Evolutionary conservation across 345 rosid species (phyloP), one percentile per base, ranked within the genome.

Genomic region (Lepidium didymum): DNA sequence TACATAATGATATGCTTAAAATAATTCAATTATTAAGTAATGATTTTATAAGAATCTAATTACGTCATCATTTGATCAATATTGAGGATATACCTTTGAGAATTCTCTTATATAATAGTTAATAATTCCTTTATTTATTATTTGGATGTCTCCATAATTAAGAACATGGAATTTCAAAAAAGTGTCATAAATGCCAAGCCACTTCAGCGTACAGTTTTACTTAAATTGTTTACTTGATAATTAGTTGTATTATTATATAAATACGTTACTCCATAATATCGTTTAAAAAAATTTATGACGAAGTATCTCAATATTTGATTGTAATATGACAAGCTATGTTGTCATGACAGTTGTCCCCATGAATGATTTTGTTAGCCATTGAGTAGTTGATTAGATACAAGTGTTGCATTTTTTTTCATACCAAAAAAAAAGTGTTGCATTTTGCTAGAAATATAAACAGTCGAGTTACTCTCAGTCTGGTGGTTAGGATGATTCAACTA

Each of bases 71-170:
- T 6, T 38, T 14, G 21, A 46, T 68, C 50, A 37, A 19, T 45
- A 54, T 52, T 54, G 14, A 42, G 78, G 74, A 75, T 75, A 75
- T 75, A 44, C 74, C 73, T 62, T 55, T 51, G 45, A 31, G 16
- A 37, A 68, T 67, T 37, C 44, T 67, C 37, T 43, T 36, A 10
- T 60, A 41, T 42, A 50, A 33, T 41, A 25, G 10, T 44, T 59
- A 66, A 66, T 59, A 37, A 33, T 58, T 25, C 2, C 40, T 9
- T 73, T 44, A 0, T 58, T 58, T 36, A 61, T 43, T 59, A 42
- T 59, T 45, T 60, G 21, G 42, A 54, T 75, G 78, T 75, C 78
- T 54, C 64, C 74, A 19, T 54, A 61, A 53, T 38, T 16, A 55
- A 37, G 51, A 45, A 46, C 57, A 74, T 31, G 58, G 62, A 44